phyloP scores from a whole-genome alignment of 768 basidiomycete genomes.

The Tephrocybe sp. region DNA sequence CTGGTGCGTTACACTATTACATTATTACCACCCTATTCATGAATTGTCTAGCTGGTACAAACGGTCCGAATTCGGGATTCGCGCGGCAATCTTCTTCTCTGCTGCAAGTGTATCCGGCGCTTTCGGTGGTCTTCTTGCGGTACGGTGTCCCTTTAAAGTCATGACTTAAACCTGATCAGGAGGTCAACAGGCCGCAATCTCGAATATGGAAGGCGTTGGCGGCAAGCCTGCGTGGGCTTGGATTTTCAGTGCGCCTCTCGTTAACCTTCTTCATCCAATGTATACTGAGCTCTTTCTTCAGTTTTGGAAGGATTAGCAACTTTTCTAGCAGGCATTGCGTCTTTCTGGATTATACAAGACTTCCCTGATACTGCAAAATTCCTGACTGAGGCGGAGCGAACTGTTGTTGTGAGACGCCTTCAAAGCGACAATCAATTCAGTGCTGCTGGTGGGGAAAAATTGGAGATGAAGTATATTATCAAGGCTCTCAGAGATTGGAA shows the following conservation, averaged over 20 bases:
- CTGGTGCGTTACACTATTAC: conserved; percentile 41
- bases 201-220: conserved; percentile 70
- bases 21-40: background rate
- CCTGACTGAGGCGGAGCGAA: conserved; percentile 69
- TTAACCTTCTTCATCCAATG: too few species aligned
- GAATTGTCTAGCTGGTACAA: conserved; percentile 45
- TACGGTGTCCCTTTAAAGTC: conserved; percentile 25
- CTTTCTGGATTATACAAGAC: conserved; percentile 80
- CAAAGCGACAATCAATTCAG: conserved; percentile 71
- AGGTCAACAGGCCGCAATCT: conserved; percentile 68
- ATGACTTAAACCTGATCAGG: too few species aligned
- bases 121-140: conserved; percentile 75
- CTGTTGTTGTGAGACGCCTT: conserved; percentile 62
- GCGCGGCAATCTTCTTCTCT: conserved; percentile 69
- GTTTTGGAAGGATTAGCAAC: conserved; percentile 70
- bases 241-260: conserved; percentile 57
- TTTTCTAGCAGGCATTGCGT: conserved; percentile 60
- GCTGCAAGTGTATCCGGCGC: conserved; percentile 84
- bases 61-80: conserved; percentile 74
- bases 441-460: conserved; percentile 61
- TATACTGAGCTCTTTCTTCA: too few species aligned
- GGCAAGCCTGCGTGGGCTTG: conserved; percentile 68
- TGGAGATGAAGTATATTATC: conserved; percentile 58
- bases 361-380: conserved; percentile 84
- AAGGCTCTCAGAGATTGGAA: conserved; percentile 71